These are phyloP conservation scores for Aureobasidium zeae DNA, from an alignment of 2,329 filamentous ascomycete species.

Conservation along the genomic window DNA sequence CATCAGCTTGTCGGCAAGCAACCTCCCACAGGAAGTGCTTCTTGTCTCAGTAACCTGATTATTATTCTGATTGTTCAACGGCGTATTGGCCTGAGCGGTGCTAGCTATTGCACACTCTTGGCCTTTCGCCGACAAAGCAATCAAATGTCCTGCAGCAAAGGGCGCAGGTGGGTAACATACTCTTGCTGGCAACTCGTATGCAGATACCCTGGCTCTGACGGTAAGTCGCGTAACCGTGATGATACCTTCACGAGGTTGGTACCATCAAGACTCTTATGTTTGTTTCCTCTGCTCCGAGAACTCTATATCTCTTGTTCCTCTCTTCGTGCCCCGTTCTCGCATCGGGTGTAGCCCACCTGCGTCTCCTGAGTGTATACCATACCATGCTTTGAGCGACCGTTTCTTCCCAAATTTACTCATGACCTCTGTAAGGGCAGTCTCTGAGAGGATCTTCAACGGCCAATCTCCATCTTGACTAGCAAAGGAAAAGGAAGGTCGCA, in stretches of 20 bases:
- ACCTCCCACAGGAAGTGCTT: too few relatives aligned
- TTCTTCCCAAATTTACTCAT: slow-evolving; percentile 10
- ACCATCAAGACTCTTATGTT: slow-evolving; percentile 12
- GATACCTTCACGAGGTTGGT: slow-evolving; percentile 2
- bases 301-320: slow-evolving; percentile 3
- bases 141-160: not conserved
- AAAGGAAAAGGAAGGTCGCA: not conserved
- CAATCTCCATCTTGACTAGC: slow-evolving; percentile 1
- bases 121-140: not conserved
- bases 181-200: not conserved
- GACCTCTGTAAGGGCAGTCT: slow-evolving; percentile 10
- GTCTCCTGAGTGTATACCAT: slow-evolving; percentile 4
- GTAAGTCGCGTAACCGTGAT: not conserved
- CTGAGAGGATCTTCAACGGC: slow-evolving; percentile 3
- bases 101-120: not conserved
- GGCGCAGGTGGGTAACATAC: too few relatives aligned
- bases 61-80: not conserved
- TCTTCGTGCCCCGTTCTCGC: slow-evolving; percentile 6
- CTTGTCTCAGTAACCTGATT: slow-evolving; percentile 1
- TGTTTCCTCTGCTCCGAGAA: slow-evolving; percentile 5
- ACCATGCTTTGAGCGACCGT: slow-evolving; percentile 13
- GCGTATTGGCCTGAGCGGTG: slow-evolving; percentile 1
- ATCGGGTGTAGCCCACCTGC: not conserved
- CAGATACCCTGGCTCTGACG: not conserved
- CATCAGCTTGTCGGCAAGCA: too few relatives aligned